These are phyloP conservation scores for Cordia subcordata DNA, from an alignment of 257 asterid genomes.

Conservation along the genomic window DNA sequence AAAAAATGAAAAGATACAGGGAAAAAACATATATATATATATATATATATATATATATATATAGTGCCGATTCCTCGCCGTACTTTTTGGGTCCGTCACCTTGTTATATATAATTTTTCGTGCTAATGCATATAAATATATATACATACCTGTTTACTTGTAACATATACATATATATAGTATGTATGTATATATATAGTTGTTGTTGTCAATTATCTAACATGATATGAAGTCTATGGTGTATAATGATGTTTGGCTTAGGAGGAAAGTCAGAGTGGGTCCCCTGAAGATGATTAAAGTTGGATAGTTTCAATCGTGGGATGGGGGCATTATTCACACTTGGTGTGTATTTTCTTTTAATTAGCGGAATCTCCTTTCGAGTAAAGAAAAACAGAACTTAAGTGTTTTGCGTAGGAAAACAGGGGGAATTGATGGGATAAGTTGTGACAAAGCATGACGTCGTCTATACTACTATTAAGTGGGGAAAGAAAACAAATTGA, in stretches of 20 bases:
- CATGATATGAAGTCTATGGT: constrained; percentile 29
- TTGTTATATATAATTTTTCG: constrained; percentile 9
- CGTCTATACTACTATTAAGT: constrained; percentile 20
- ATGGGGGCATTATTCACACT: constrained; percentile 29
- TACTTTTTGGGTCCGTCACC: constrained; percentile 31
- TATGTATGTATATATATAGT: neutral
- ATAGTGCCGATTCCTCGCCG: constrained; percentile 34
- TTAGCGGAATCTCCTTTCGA: too few relatives aligned
- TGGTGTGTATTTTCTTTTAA: constrained; percentile 9
- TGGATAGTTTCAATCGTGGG: constrained; percentile 37
- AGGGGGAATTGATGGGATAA: neutral
- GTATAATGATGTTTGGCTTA: constrained; percentile 61
- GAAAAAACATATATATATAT: too few relatives aligned
- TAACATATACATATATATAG: constrained; percentile 1
- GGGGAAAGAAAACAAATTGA: too few relatives aligned
- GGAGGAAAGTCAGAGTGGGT: constrained; percentile 55
- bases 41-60: too few relatives aligned
- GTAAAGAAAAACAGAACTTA: neutral
- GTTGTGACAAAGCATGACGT: constrained; percentile 26
- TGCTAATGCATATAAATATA: neutral
- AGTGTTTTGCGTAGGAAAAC: neutral
- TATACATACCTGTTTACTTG: too few relatives aligned
- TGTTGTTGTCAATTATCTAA: too few relatives aligned
- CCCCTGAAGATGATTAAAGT: constrained; percentile 49
- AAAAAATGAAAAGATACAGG: neutral